These are phyloP conservation scores for Candida sanyaensis DNA, from an alignment of 1,139 yeast genomes.

Conservation along the genomic window DNA sequence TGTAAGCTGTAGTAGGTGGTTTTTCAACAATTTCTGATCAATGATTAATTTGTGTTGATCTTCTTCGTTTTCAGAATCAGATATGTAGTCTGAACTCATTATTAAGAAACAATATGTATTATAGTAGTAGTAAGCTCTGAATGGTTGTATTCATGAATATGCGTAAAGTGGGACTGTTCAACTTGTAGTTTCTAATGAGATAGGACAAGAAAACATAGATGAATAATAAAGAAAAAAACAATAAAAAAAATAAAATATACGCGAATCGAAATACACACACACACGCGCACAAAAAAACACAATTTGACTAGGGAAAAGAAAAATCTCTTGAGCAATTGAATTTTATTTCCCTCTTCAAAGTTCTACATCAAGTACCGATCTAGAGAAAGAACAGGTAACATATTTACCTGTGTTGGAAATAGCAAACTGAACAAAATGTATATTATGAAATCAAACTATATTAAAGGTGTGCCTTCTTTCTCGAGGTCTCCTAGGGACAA, in stretches of 20 bases:
- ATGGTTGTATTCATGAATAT: background rate
- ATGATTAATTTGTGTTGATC: conserved; percentile 4
- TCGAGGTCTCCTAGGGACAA: conserved; percentile 10
- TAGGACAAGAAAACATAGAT: no score
- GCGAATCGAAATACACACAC: no score
- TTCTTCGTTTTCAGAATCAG: conserved; percentile 20
- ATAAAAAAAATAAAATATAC: no score
- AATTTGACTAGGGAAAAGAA: no score
- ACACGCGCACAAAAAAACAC: no score
- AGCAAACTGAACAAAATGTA: background rate
- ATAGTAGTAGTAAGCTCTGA: background rate
- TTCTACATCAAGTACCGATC: no score
- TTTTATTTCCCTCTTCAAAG: no score
- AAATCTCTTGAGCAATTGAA: no score
- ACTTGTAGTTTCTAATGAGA: no score
- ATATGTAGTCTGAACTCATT: conserved; percentile 17
- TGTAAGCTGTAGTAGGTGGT: conserved; percentile 9
- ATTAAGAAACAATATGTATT: background rate
- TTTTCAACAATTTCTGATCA: conserved; percentile 5
- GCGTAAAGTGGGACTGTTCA: no score
- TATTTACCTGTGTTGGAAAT: background rate
- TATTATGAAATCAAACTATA: background rate
- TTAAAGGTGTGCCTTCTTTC: conserved; percentile 11
- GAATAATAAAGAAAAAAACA: no score
- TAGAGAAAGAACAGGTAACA: no score